Evolutionary conservation across 1,284 basidiomycete species (phyloP).

Genomic region (Sporisorium exsertum): DNA sequence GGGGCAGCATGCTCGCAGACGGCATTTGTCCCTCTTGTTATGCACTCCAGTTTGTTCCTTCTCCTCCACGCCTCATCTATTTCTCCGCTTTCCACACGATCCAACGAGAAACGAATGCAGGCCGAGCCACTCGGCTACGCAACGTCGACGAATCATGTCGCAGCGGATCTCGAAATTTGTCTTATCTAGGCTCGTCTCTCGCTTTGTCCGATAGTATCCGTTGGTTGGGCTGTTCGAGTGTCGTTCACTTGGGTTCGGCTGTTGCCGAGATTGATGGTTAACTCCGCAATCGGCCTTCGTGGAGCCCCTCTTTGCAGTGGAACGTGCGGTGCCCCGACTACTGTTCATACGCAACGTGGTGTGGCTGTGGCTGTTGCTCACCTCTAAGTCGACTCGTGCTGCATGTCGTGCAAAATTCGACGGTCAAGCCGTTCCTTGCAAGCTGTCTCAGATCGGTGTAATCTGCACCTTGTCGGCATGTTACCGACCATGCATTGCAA

Average conservation of each 20-base stretch:
- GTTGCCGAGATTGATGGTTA: not conserved
- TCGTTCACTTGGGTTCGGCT: not conserved
- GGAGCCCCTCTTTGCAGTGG: not conserved
- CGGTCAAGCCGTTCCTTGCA: constrained; percentile 6
- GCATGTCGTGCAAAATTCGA: not conserved
- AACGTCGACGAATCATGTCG: too few species aligned
- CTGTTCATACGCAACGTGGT: not conserved
- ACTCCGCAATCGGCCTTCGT: not conserved
- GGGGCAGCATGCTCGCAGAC: not conserved
- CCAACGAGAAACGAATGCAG: too few species aligned
- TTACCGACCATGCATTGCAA: not conserved
- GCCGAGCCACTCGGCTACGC: too few species aligned
- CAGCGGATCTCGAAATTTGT: too few species aligned
- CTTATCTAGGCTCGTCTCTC: too few species aligned
- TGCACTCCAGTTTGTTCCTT: too few species aligned
- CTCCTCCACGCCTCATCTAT: too few species aligned
- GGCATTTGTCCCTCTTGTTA: not conserved
- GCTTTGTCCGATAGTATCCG: constrained; percentile 10
- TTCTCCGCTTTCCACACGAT: not conserved
- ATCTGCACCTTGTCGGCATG: constrained; percentile 3
- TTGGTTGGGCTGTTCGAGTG: not conserved
- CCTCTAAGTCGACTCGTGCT: not conserved
- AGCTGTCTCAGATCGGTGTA: not conserved
- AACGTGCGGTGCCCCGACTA: constrained; percentile 3
- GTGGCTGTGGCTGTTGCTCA: not conserved